phyloP scores from a whole-genome alignment of 2,329 filamentous ascomycete genomes.

The Chrysosporium keratinophilum region DNA sequence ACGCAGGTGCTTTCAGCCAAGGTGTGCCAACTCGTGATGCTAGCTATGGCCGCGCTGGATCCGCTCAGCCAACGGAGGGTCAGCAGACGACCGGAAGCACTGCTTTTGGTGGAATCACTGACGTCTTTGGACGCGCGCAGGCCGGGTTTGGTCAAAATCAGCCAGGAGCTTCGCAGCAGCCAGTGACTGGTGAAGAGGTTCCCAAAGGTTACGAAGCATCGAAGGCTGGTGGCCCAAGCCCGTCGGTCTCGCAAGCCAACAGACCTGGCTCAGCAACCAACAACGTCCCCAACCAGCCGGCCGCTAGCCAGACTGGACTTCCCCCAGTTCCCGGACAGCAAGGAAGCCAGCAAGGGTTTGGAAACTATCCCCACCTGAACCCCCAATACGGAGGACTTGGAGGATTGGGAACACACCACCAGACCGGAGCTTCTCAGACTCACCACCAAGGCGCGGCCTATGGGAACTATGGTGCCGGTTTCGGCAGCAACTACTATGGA shows the following conservation, averaged over 20 bases:
- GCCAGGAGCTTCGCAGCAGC: conserved; percentile 41
- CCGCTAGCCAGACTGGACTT: conserved; percentile 40
- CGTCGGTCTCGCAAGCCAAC: conserved; percentile 51
- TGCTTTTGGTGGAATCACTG: conserved; percentile 45
- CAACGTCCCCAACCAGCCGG: conserved; percentile 44
- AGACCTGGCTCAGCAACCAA: conserved; percentile 55
- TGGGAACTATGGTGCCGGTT: conserved; percentile 35
- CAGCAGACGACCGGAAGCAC: conserved; percentile 42
- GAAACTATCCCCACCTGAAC: conserved; percentile 46
- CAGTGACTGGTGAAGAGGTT: conserved; percentile 41
- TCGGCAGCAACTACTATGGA: conserved; percentile 35
- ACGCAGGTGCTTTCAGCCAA: conserved; percentile 40
- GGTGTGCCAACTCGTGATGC: conserved; percentile 42
- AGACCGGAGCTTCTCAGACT: conserved; percentile 31
- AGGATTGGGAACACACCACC: conserved; percentile 30
- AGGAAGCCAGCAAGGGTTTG: conserved; percentile 45
- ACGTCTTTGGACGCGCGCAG: conserved; percentile 50
- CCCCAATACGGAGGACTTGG: conserved; percentile 42
- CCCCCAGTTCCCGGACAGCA: conserved; percentile 46
- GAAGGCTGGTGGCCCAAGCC: conserved; percentile 50
- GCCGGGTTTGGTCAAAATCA: conserved; percentile 49
- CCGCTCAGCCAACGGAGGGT: conserved; percentile 46
- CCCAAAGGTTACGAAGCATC: conserved; percentile 49
- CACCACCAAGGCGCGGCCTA: conserved; percentile 34
- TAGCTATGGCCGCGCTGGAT: conserved; percentile 51